Base-by-base conservation (phyloP, 2,329 filamentous ascomycete genomes). In the Stachybotrys chartarum region DNA sequence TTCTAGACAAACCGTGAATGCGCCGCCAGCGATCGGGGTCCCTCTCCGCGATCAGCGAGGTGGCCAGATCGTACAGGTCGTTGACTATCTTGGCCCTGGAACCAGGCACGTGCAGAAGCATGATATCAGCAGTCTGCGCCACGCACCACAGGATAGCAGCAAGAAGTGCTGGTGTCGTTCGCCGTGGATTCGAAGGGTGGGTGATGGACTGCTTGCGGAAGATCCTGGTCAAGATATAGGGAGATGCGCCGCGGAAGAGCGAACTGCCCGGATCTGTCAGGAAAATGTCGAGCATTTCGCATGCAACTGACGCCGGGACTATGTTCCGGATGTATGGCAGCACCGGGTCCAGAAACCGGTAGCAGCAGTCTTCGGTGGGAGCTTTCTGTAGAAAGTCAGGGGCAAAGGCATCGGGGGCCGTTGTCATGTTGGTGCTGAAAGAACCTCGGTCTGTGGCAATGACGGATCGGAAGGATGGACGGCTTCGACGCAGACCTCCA, bases 81-180 rank as follows among this genome's bases (percentile, higher is more conserved):
- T 68, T 72, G 58, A 64, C 71, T 7, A 74, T 70, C 45, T 70
- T 69, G 11, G 71, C 67, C 16, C 75, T 67, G 2, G 72, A 70
- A 0, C 73, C 73, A 7, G 71, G 74, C 0, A 73, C 66, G 18
- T 74, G 67, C 8, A 78, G 68, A 17, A 74, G 60, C 31, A 69
- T 70, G 51, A 75, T 73, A 52, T 78, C 75, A 1, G 76, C 75
- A 11, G 74, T 78, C 55, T 79, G 74, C 0, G 75, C 72, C 10
- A 74, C 71, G 49, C 72, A 75, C 72, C 76, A 80, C 0, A 80
- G 66, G 56, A 80, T 78, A 1, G 75, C 74, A 0, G 72, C 70
- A 6, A 80, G 63, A 5, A 80, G 64, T 1, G 77, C 75, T 1
- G 76, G 72, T 0, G 75, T 73, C 1, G 71, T 72, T 10, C 62